Conservation (phyloP, 331 rosid genomes). For the Rhamnella rubrinervis region DNA sequence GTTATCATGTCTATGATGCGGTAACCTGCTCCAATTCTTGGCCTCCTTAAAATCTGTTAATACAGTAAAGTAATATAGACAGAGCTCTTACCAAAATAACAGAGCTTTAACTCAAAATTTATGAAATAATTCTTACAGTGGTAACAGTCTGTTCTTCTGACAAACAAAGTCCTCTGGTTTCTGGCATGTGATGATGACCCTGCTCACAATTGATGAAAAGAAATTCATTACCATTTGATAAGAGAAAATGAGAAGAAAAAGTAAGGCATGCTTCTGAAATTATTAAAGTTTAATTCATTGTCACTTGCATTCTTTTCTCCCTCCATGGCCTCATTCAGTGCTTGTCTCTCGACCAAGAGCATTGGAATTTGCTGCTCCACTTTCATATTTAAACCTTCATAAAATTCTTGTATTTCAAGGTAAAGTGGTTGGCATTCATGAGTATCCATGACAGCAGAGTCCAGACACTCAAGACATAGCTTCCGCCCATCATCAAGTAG, state of each 20-base stretch:
- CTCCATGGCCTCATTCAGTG: slow-evolving; percentile 82
- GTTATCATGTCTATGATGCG: slow-evolving; percentile 56
- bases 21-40: slow-evolving; percentile 64
- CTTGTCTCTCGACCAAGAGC: slow-evolving; percentile 92
- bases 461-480: slow-evolving; percentile 83
- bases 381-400: slow-evolving; percentile 79
- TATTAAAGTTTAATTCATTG: not conserved
- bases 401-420: slow-evolving; percentile 78
- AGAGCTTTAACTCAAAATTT: slow-evolving; percentile 2
- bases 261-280: not conserved
- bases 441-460: slow-evolving; percentile 78
- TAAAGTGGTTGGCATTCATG: slow-evolving; percentile 90
- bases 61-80: not conserved
- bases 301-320: slow-evolving; percentile 65
- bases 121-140: slow-evolving; percentile 46
- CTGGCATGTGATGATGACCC: slow-evolving; percentile 88
- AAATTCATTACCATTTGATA: slow-evolving; percentile 1
- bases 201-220: slow-evolving; percentile 32
- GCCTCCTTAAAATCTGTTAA: slow-evolving; percentile 59
- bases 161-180: slow-evolving; percentile 91
- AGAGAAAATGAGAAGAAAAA: slow-evolving; percentile 17
- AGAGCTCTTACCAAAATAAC: slow-evolving; percentile 10
- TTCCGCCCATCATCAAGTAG: slow-evolving; percentile 88
- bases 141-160: slow-evolving; percentile 80
- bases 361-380: slow-evolving; percentile 82